Percentiles rank a stretch among this genome's conserved stretches.
phyloP scores from a whole-genome alignment of 768 basidiomycete genomes.

The Lepiota subincarnata region DNA sequence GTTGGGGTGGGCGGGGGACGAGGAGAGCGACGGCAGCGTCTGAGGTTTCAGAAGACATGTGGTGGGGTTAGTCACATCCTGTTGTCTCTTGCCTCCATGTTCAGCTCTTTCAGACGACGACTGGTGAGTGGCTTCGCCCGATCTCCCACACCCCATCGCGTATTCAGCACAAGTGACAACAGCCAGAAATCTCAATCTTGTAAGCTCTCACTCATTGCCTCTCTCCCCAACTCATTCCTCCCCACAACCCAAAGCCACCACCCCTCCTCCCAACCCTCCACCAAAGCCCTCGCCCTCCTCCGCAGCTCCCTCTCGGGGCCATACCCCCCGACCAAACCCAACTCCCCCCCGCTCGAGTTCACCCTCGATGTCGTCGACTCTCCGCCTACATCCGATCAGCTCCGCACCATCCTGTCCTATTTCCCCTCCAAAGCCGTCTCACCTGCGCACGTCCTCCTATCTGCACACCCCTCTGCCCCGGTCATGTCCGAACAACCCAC shows the following conservation, averaged over 20 bases:
- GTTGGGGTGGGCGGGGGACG: no score
- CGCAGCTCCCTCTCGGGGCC: conserved; percentile 54
- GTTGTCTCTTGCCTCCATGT: conserved; percentile 25
- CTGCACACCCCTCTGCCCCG: conserved; percentile 53
- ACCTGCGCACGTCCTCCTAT: conserved; percentile 48
- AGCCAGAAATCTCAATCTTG: conserved; percentile 69
- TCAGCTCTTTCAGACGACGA: conserved; percentile 33
- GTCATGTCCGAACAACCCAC: conserved; percentile 34
- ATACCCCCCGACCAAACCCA: conserved; percentile 51
- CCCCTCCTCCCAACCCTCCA: conserved; percentile 61
- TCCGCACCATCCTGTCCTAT: conserved; percentile 63
- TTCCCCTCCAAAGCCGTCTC: conserved; percentile 37
- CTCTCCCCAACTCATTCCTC: no score
- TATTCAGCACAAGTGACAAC: no score
- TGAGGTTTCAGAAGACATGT: no score
- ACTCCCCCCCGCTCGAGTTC: conserved; percentile 56
- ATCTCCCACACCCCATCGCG: no score
- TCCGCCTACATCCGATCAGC: conserved; percentile 63
- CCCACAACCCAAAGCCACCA: conserved; percentile 45
- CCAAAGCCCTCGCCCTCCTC: conserved; percentile 55
- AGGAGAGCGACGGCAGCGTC: no score
- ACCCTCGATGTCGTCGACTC: conserved; percentile 69
- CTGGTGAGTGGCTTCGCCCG: conserved; percentile 23
- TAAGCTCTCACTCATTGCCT: conserved; percentile 28
- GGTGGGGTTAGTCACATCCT: no score